phyloP scores from a whole-genome alignment of 371 early-diverging fungal species.

The Smittium mucronatum region DNA sequence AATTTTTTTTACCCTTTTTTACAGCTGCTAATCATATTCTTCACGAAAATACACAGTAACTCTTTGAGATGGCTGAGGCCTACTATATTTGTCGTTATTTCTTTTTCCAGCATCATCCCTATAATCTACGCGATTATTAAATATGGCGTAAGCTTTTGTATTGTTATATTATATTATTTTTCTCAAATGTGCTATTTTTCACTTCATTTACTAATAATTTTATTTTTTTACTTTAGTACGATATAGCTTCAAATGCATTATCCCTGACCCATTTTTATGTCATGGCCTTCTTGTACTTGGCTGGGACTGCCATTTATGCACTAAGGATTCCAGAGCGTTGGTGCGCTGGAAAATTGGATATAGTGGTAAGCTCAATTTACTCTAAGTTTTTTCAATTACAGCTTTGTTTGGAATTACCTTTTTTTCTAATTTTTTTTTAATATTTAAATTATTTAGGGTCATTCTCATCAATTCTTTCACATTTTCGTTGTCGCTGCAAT shows the following conservation, averaged over 20 bases:
- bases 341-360: constrained; percentile 49
- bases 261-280: constrained; percentile 36
- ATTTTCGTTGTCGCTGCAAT: constrained; percentile 65
- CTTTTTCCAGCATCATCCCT: constrained; percentile 3
- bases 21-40: neutral
- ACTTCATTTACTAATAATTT: constrained; percentile 63
- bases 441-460: constrained; percentile 11
- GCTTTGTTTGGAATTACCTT: neutral
- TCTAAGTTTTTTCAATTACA: neutral
- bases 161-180: too few species aligned
- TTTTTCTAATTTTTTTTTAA: neutral
- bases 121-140: constrained; percentile 39
- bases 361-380: constrained; percentile 37
- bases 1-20: neutral
- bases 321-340: constrained; percentile 50
- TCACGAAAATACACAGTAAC: neutral
- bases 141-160: constrained; percentile 58
- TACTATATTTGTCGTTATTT: constrained; percentile 4
- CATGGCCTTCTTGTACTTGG: constrained; percentile 64
- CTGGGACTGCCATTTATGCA: constrained; percentile 77
- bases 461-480: constrained; percentile 90
- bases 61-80: constrained; percentile 6
- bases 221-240: constrained; percentile 59
- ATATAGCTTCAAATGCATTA: constrained; percentile 53
- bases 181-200: constrained; percentile 63